Conservation (phyloP, 306 rosid genomes). For the Oemleria cerasiformis region DNA sequence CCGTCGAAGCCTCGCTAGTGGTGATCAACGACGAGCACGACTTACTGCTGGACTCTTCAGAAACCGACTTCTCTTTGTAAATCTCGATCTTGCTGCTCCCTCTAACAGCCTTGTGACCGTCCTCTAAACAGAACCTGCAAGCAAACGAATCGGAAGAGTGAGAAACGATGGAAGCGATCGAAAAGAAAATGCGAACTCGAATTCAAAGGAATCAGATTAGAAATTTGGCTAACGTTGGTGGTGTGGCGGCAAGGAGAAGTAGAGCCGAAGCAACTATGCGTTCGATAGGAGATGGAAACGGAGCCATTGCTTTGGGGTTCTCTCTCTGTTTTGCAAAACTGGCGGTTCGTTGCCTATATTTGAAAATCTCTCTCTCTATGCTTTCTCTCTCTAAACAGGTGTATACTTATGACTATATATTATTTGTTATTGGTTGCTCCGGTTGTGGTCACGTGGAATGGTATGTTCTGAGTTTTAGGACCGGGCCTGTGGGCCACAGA, state of each 20-base stretch:
- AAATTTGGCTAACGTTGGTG: slow-evolving; percentile 36
- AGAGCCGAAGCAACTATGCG: slow-evolving; percentile 71
- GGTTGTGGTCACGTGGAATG: background rate
- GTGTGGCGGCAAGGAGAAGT: slow-evolving; percentile 54
- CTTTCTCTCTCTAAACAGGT: slow-evolving; percentile 4
- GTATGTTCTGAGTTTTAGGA: background rate
- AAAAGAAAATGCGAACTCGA: background rate
- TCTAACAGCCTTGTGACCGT: background rate
- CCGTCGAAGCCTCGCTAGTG: slow-evolving; percentile 40
- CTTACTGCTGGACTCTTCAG: slow-evolving; percentile 22
- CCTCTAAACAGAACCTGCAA: slow-evolving; percentile 35
- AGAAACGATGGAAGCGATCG: background rate
- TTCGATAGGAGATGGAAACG: slow-evolving; percentile 62
- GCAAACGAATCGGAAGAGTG: background rate
- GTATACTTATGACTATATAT: background rate
- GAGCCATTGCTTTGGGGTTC: slow-evolving; percentile 30
- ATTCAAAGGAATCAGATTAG: background rate
- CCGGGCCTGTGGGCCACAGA: background rate
- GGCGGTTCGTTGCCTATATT: slow-evolving; percentile 51
- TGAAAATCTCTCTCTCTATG: background rate
- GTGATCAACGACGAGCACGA: slow-evolving; percentile 44
- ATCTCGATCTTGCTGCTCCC: slow-evolving; percentile 28
- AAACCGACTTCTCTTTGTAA: slow-evolving; percentile 23
- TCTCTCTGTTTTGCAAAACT: slow-evolving; percentile 32
- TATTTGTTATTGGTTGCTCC: background rate